Base-by-base conservation (phyloP, 768 basidiomycete genomes). In the Podaxis sp. region DNA sequence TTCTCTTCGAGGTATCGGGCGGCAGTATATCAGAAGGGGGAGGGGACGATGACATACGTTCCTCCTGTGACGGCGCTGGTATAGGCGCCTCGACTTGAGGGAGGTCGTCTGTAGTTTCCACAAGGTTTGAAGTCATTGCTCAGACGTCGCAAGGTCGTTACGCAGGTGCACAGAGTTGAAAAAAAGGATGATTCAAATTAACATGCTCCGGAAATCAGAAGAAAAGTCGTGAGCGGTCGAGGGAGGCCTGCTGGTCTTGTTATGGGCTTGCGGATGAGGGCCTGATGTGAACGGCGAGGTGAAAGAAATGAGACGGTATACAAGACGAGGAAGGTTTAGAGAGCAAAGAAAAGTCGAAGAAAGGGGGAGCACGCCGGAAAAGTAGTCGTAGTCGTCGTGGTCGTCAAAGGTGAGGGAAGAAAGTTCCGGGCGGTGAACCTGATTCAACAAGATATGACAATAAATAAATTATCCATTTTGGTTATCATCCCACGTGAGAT, bases 181-280 rank as follows among this genome's bases (percentile, higher is more conserved):
- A 50, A 62, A 30, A 26, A 49, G 38, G 49, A 55, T 38, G 60
- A 52, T 69, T 73, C 71, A 73, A 66, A 65, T 69, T 56, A 60
- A 65, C 74, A 75, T 74, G 72, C 73, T 74, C 72, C 68, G 66
- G 66, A 66, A 44, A 44, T 56, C 22, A 57, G 41, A 63, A 46
- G 44, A 63, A 60, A 63, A 48, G 20, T 24, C 8, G 54, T 22
- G 38, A 38, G 22, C n/a, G 24, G 54, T 30, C 36, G 38, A 22
- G 38, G 12, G 30, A 38, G 37, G n/a, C 12, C 20, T 17, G 20
- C 52, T 10, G 54, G 54, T 40, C 20, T 24, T 40, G 40, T 46
- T 36, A n/a, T 50, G 15, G 11, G 28, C 1, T 13, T 5, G 49
- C 28, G 41, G n/a, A 38, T 28, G 49, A 48, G 49, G 26, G 24